phyloP scores from a whole-genome alignment of 768 basidiomycete species.

The Rhodotorula paludigena region DNA sequence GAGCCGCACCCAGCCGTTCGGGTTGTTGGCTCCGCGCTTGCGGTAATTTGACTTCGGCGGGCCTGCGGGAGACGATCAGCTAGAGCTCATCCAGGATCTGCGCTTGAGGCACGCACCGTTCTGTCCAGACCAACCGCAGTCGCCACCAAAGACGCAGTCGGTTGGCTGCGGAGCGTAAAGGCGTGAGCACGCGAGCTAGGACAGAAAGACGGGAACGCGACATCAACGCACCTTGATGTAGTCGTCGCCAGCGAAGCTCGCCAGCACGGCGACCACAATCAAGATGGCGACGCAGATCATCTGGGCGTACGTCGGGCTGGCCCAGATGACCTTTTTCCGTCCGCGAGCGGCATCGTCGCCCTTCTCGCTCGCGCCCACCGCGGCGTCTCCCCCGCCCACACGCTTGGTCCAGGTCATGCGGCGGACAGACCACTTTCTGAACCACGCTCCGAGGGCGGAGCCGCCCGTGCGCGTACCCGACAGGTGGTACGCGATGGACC shows the following conservation, averaged over 20 bases:
- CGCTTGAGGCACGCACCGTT: neutral
- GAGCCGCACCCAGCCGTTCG: slow-evolving; percentile 32
- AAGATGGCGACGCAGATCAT: slow-evolving; percentile 55
- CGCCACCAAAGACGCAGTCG: slow-evolving; percentile 40
- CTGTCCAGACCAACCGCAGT: slow-evolving; percentile 33
- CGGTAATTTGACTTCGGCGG: slow-evolving; percentile 43
- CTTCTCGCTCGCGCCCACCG: neutral
- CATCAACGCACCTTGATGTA: slow-evolving; percentile 52
- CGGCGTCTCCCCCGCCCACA: slow-evolving; percentile 1
- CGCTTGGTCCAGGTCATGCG: slow-evolving; percentile 27
- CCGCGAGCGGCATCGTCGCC: neutral
- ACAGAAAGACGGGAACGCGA: slow-evolving; percentile 26
- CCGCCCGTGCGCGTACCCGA: slow-evolving; percentile 16
- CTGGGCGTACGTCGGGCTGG: slow-evolving; percentile 60
- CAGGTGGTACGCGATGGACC: slow-evolving; percentile 50
- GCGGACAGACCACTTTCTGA: slow-evolving; percentile 35
- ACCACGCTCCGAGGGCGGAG: slow-evolving; percentile 32
- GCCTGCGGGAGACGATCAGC: neutral
- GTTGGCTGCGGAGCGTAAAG: slow-evolving; percentile 9
- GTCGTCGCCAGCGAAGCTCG: slow-evolving; percentile 63
- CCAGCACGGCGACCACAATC: slow-evolving; percentile 50
- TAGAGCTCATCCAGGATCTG: neutral
- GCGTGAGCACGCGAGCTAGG: neutral
- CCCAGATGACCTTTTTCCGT: slow-evolving; percentile 27
- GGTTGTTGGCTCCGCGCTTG: slow-evolving; percentile 33